Percentiles rank a stretch among this genome's conserved stretches.
phyloP scores from a whole-genome alignment of 2,329 filamentous ascomycete genomes.

The Leptosphaerulina australis region DNA sequence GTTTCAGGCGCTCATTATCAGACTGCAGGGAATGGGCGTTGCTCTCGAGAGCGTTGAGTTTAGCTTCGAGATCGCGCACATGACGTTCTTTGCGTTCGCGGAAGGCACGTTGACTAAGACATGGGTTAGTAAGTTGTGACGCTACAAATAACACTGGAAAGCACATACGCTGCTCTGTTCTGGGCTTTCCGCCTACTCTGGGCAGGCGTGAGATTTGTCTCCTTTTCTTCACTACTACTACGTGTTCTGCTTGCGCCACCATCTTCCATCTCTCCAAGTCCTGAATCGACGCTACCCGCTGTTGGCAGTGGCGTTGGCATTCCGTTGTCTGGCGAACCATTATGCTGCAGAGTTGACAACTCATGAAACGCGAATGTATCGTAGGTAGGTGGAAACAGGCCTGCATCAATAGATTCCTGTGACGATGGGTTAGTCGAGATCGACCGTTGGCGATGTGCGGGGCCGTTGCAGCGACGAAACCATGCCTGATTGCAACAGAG shows the following conservation, averaged over 20 bases:
- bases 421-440: slow-evolving; percentile 31
- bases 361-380: slow-evolving; percentile 41
- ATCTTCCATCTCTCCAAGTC: slow-evolving; percentile 50
- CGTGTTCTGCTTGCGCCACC: slow-evolving; percentile 40
- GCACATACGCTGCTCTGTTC: slow-evolving; percentile 72
- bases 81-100: slow-evolving; percentile 94
- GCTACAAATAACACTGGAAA: background rate
- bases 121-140: slow-evolving; percentile 10
- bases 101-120: slow-evolving; percentile 86
- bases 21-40: slow-evolving; percentile 73
- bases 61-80: slow-evolving; percentile 89
- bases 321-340: slow-evolving; percentile 41
- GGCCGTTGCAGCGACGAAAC: slow-evolving; percentile 1
- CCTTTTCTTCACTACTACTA: slow-evolving; percentile 56
- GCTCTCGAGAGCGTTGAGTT: slow-evolving; percentile 77
- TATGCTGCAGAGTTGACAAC: slow-evolving; percentile 35
- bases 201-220: slow-evolving; percentile 51
- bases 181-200: slow-evolving; percentile 69
- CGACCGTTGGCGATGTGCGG: slow-evolving; percentile 16
- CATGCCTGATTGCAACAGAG: slow-evolving; percentile 12
- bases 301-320: slow-evolving; percentile 37
- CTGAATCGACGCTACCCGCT: slow-evolving; percentile 53
- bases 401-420: slow-evolving; percentile 54
- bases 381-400: slow-evolving; percentile 36
- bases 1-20: slow-evolving; percentile 86